Evolutionary conservation across 805 yeast species (phyloP).

Genomic region (Kluyveromyces lactis): DNA sequence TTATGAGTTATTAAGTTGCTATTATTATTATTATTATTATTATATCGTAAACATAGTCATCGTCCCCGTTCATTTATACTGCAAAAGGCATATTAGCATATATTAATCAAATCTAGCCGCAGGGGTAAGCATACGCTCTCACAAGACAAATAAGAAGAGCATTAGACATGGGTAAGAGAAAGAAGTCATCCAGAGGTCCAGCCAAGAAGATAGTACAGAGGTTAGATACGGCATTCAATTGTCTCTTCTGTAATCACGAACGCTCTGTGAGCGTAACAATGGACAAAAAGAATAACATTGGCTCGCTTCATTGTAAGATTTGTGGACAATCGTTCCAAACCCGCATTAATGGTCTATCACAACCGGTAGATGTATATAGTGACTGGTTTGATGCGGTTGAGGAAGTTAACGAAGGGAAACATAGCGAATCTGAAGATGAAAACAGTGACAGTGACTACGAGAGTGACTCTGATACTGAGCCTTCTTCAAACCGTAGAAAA

Average conservation of each 20-base stretch:
- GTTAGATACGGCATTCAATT: constrained; percentile 76
- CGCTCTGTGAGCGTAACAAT: constrained; percentile 79
- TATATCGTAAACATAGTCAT: too few species aligned
- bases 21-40: too few species aligned
- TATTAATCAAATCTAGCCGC: too few species aligned
- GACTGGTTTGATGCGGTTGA: constrained; percentile 98
- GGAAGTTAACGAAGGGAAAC: constrained; percentile 39
- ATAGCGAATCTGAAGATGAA: constrained; percentile 28
- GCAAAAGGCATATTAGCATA: too few species aligned
- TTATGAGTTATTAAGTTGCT: too few species aligned
- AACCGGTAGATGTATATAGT: constrained; percentile 89
- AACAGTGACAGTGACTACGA: constrained; percentile 29
- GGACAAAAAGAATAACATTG: constrained; percentile 81
- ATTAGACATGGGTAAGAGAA: constrained; percentile 59
- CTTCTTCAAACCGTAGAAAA: constrained; percentile 13
- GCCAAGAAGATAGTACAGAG: constrained; percentile 68
- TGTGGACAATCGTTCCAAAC: constrained; percentile 94
- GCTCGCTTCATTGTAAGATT: constrained; percentile 78
- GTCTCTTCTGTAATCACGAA: constrained; percentile 94
- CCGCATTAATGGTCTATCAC: constrained; percentile 65
- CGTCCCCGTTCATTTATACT: too few species aligned
- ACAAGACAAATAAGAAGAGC: too few species aligned
- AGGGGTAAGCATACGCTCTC: too few species aligned
- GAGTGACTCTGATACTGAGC: constrained; percentile 29
- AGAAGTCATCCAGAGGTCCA: constrained; percentile 77